These are phyloP conservation scores for Trichoderma semiorbis DNA, from an alignment of 2,329 filamentous ascomycete genomes.

Conservation along the genomic window DNA sequence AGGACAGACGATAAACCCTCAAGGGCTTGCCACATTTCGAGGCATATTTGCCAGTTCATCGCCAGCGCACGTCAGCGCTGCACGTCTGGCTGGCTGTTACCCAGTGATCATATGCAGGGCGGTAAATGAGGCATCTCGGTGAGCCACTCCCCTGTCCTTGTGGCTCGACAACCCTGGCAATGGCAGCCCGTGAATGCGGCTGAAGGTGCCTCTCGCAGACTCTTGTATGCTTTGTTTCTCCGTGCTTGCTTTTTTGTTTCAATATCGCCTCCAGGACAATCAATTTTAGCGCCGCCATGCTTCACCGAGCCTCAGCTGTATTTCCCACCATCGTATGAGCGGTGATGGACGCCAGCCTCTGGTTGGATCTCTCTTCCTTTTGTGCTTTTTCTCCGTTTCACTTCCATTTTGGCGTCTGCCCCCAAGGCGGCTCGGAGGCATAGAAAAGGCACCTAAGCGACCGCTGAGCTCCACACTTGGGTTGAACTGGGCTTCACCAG, in stretches of 20 bases:
- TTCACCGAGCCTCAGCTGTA: neutral
- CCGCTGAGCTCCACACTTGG: constrained; percentile 18
- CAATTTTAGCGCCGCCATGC: neutral
- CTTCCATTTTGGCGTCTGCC: neutral
- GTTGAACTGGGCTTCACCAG: constrained; percentile 19
- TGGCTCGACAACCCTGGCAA: neutral
- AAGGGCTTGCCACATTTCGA: constrained; percentile 15
- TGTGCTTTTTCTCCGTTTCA: neutral
- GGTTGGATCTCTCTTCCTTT: neutral
- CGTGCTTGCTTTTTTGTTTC: neutral
- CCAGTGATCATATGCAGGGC: constrained; percentile 13
- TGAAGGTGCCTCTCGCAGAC: neutral
- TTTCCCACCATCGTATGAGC: neutral
- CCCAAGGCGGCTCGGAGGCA: constrained; percentile 6
- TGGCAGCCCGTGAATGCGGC: neutral
- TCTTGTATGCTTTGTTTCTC: neutral
- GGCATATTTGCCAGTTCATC: constrained; percentile 16
- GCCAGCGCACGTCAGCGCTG: constrained; percentile 15
- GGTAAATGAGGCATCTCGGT: constrained; percentile 17
- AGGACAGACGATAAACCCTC: neutral
- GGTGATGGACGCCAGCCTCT: neutral
- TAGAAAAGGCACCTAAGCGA: constrained; percentile 7
- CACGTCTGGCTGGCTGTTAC: constrained; percentile 6
- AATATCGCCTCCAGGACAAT: neutral
- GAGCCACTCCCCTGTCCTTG: constrained; percentile 4